A percentile compares a stretch with the other conserved stretches of the same genome.
Evolutionary conservation across 2,329 filamentous ascomycete species (phyloP).

Genomic region (Plectosphaerella sp.): DNA sequence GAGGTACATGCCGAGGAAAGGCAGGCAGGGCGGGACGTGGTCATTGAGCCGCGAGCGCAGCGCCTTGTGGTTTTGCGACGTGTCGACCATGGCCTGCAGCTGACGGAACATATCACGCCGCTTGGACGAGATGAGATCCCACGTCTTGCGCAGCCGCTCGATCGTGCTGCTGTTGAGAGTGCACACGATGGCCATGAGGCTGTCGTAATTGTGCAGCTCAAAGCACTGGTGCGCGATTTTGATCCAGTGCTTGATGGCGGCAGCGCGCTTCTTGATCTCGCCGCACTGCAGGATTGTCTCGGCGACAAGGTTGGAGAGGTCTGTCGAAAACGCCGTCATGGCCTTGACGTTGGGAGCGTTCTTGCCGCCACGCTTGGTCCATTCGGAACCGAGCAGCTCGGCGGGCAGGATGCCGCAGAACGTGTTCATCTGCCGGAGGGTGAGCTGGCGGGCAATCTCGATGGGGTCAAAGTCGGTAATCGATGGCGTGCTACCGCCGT

Average conservation of each 20-base stretch:
- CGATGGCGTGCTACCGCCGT: slow-evolving; percentile 62
- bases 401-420: slow-evolving; percentile 92
- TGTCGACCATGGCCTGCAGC: slow-evolving; percentile 81
- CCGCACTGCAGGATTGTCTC: slow-evolving; percentile 84
- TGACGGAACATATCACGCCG: slow-evolving; percentile 75
- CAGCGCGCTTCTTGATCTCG: slow-evolving; percentile 89
- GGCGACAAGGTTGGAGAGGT: slow-evolving; percentile 86
- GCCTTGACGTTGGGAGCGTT: slow-evolving; percentile 86
- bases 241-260: slow-evolving; percentile 95
- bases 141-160: slow-evolving; percentile 80
- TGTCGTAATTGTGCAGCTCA: slow-evolving; percentile 92
- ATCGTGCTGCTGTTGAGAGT: slow-evolving; percentile 91
- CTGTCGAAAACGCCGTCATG: slow-evolving; percentile 89
- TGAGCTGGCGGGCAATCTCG: slow-evolving; percentile 88
- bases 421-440: slow-evolving; percentile 83
- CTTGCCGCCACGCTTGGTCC: slow-evolving; percentile 82
- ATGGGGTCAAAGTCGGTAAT: slow-evolving; percentile 89
- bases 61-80: slow-evolving; percentile 84
- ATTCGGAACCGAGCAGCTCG: slow-evolving; percentile 86
- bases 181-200: slow-evolving; percentile 94
- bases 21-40: slow-evolving; percentile 86
- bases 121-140: slow-evolving; percentile 82
- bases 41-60: slow-evolving; percentile 79
- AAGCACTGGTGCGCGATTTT: slow-evolving; percentile 86
- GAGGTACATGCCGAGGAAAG: slow-evolving; percentile 93